These are phyloP conservation scores for Amaranthus tricolor DNA, from an alignment of 179 eudicot species.

Conservation along the genomic window DNA sequence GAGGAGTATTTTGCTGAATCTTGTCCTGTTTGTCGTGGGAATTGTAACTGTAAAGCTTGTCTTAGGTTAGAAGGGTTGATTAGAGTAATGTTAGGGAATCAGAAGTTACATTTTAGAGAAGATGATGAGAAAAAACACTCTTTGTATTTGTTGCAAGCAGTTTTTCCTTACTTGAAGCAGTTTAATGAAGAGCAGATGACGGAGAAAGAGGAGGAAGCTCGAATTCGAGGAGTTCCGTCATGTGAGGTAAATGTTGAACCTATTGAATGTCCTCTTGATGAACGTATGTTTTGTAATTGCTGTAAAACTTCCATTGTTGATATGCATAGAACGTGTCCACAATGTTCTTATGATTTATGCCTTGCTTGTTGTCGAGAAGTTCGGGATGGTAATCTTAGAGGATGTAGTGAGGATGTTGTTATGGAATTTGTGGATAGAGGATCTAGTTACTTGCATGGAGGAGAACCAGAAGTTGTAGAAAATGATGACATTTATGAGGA, in stretches of 20 bases:
- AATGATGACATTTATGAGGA: not conserved
- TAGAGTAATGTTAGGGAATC: constrained; percentile 20
- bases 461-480: constrained; percentile 11
- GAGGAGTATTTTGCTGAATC: constrained; percentile 50
- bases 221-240: constrained; percentile 44
- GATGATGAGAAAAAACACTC: constrained; percentile 43
- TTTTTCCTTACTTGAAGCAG: constrained; percentile 61
- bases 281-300: constrained; percentile 64
- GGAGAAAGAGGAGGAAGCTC: constrained; percentile 70
- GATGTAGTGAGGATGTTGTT: constrained; percentile 37
- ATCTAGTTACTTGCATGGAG: constrained; percentile 52
- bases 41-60: constrained; percentile 72
- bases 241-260: constrained; percentile 38
- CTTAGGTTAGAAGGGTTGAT: constrained; percentile 42
- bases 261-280: constrained; percentile 38
- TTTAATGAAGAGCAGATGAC: constrained; percentile 54
- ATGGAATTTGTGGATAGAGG: constrained; percentile 34
- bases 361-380: constrained; percentile 73
- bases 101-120: constrained; percentile 21
- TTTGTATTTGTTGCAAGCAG: constrained; percentile 39
- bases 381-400: constrained; percentile 49
- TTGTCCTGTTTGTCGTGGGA: constrained; percentile 59
- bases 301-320: constrained; percentile 79
- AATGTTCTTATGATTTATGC: constrained; percentile 69
- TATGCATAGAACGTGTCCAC: constrained; percentile 70